phyloP scores from a whole-genome alignment of 371 early-diverging fungal genomes.

The Mortierella sp. region DNA sequence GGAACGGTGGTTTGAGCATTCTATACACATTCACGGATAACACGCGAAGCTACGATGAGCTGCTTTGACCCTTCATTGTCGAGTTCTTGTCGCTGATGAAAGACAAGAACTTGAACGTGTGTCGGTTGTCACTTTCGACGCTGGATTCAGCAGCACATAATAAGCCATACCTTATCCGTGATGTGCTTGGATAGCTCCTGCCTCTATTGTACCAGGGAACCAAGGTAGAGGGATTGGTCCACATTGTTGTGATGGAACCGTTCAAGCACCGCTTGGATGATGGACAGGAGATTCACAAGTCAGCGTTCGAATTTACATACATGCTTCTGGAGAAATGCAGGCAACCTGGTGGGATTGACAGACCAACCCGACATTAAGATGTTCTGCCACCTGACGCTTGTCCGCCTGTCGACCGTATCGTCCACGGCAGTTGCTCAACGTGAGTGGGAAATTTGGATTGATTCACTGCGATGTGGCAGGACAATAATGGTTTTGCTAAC shows the following conservation, averaged over 20 bases:
- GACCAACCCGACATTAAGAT: conserved; percentile 91
- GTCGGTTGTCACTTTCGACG: conserved; percentile 78
- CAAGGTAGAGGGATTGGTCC: conserved; percentile 74
- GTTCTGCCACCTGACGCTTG: conserved; percentile 81
- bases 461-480: background rate
- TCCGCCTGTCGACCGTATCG: conserved; percentile 72
- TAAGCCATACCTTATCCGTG: conserved; percentile 83
- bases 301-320: conserved; percentile 94
- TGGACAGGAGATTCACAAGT: conserved; percentile 92
- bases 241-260: conserved; percentile 94
- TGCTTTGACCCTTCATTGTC: conserved; percentile 74
- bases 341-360: conserved; percentile 75
- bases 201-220: conserved; percentile 89
- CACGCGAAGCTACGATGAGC: conserved; percentile 67
- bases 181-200: conserved; percentile 73
- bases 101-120: conserved; percentile 83
- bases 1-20: conserved; percentile 83
- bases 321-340: conserved; percentile 84
- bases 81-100: conserved; percentile 78
- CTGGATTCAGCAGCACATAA: conserved; percentile 87
- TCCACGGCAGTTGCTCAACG: conserved; percentile 79
- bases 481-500: background rate
- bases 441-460: conserved; percentile 36
- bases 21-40: conserved; percentile 85
- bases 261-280: conserved; percentile 95